Percentiles rank a stretch among this genome's conserved stretches.
These are phyloP conservation scores for Wickerhamomyces subpelliculosus DNA, from an alignment of 805 yeast genomes.

Conservation along the genomic window DNA sequence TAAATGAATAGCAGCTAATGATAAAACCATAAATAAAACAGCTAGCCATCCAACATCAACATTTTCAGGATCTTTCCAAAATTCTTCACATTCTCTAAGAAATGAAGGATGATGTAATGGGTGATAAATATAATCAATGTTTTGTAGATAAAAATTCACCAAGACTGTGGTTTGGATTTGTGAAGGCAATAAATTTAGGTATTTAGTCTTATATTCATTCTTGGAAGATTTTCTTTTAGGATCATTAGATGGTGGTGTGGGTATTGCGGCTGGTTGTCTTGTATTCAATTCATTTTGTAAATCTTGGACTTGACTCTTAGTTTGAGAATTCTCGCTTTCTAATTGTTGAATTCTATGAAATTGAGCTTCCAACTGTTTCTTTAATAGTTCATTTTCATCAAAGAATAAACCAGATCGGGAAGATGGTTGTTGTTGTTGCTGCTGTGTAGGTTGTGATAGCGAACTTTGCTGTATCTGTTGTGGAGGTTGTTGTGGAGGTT, in stretches of 20 bases:
- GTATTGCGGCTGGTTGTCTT: background rate
- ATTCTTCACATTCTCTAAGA: slow-evolving; percentile 8
- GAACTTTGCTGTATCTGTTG: background rate
- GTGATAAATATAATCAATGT: slow-evolving; percentile 24
- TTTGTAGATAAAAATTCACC: slow-evolving; percentile 20
- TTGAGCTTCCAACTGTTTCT: slow-evolving; percentile 12
- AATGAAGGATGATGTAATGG: slow-evolving; percentile 24
- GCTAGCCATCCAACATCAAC: slow-evolving; percentile 21
- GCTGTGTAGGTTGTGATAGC: slow-evolving; percentile 1
- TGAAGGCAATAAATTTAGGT: slow-evolving; percentile 16
- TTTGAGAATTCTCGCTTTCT: slow-evolving; percentile 10
- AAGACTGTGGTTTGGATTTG: slow-evolving; percentile 17
- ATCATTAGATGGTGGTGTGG: background rate
- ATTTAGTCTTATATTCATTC: slow-evolving; percentile 14
- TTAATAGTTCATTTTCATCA: slow-evolving; percentile 4
- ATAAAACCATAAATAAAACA: slow-evolving; percentile 16
- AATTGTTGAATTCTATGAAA: slow-evolving; percentile 9
- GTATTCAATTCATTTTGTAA: slow-evolving; percentile 8
- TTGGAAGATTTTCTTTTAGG: background rate
- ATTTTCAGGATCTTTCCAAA: slow-evolving; percentile 15
- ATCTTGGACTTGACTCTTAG: slow-evolving; percentile 3
- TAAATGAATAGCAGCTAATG: slow-evolving; percentile 20
- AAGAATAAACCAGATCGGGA: background rate
- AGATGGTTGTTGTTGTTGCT: slow-evolving; percentile 1
- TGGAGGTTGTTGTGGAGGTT: background rate